A percentile compares a stretch with the other conserved stretches of the same genome.
phyloP scores from a whole-genome alignment of 2,329 filamentous ascomycete species.

The Reticulascus tulasneorum region DNA sequence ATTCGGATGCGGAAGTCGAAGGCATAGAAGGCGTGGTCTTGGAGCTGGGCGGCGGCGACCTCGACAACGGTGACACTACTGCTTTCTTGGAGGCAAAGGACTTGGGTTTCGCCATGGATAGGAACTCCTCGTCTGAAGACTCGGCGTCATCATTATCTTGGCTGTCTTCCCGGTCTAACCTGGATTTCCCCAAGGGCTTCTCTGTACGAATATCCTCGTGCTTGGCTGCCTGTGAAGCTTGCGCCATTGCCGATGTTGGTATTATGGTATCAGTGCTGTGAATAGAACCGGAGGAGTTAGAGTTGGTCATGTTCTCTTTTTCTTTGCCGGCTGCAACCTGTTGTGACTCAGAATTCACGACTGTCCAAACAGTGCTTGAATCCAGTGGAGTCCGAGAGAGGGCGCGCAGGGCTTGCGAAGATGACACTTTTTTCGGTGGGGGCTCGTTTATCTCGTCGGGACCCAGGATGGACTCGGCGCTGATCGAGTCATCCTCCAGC shows the following conservation, averaged over 20 bases:
- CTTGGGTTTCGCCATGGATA: conserved; percentile 34
- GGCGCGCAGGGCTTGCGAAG: conserved; percentile 49
- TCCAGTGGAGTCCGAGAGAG: conserved; percentile 49
- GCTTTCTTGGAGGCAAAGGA: conserved; percentile 24
- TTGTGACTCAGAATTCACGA: conserved; percentile 29
- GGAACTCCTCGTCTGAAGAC: conserved; percentile 36
- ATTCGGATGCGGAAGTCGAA: too few species aligned
- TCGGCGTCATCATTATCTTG: conserved; percentile 21
- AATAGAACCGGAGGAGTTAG: too few species aligned
- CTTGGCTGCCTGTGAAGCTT: not conserved
- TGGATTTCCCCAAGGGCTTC: too few species aligned
- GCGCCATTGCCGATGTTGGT: conserved; percentile 2
- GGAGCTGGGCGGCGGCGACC: conserved; percentile 8
- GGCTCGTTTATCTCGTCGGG: conserved; percentile 35
- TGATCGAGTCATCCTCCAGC: conserved; percentile 20
- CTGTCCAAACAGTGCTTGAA: conserved; percentile 48
- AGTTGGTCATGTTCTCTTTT: conserved; percentile 8
- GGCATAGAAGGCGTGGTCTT: not conserved
- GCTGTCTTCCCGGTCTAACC: not conserved
- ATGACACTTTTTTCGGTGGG: conserved; percentile 51
- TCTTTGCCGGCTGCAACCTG: conserved; percentile 6
- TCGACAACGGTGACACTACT: conserved; percentile 10
- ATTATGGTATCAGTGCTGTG: conserved; percentile 7
- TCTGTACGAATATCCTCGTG: not conserved
- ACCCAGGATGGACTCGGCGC: conserved; percentile 27